These are phyloP conservation scores for Naganishia vishniacii DNA, from an alignment of 768 basidiomycete genomes.

Conservation along the genomic window DNA sequence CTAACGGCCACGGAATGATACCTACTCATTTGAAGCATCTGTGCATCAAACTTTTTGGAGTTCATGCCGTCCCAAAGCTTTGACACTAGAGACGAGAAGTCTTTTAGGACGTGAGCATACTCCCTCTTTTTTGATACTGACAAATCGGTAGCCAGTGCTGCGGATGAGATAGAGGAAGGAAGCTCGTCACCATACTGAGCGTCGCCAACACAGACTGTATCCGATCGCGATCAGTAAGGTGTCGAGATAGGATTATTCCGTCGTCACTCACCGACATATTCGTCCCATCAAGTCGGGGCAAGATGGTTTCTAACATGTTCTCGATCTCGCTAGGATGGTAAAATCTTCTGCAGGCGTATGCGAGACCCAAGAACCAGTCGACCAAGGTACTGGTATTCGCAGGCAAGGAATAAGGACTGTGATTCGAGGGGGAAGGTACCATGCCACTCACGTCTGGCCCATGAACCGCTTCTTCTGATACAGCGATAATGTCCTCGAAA, in stretches of 20 bases:
- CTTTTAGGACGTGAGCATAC: slow-evolving; percentile 52
- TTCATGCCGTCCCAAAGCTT: slow-evolving; percentile 82
- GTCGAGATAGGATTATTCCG: slow-evolving; percentile 54
- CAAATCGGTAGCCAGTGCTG: slow-evolving; percentile 68
- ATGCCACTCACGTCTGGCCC: slow-evolving; percentile 41
- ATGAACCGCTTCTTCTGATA: slow-evolving; percentile 58
- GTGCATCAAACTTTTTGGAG: slow-evolving; percentile 81
- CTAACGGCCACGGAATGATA: neutral
- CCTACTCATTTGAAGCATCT: slow-evolving; percentile 70
- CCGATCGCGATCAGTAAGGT: neutral
- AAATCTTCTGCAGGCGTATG: slow-evolving; percentile 56
- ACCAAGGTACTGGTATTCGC: neutral
- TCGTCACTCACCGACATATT: slow-evolving; percentile 54
- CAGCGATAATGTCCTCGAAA: slow-evolving; percentile 49
- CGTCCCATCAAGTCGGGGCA: slow-evolving; percentile 71
- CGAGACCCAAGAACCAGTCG: slow-evolving; percentile 9
- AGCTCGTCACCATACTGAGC: slow-evolving; percentile 16
- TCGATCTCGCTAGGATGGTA: slow-evolving; percentile 81
- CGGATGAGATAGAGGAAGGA: slow-evolving; percentile 16
- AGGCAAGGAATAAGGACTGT: neutral
- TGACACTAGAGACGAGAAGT: slow-evolving; percentile 54
- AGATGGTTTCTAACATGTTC: slow-evolving; percentile 80
- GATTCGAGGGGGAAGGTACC: no score
- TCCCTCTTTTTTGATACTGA: slow-evolving; percentile 46
- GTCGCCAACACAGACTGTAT: slow-evolving; percentile 14